Percentiles rank a stretch among this genome's conserved stretches.
Conservation (phyloP, 345 rosid species). For the Bretschneidera sinensis region DNA sequence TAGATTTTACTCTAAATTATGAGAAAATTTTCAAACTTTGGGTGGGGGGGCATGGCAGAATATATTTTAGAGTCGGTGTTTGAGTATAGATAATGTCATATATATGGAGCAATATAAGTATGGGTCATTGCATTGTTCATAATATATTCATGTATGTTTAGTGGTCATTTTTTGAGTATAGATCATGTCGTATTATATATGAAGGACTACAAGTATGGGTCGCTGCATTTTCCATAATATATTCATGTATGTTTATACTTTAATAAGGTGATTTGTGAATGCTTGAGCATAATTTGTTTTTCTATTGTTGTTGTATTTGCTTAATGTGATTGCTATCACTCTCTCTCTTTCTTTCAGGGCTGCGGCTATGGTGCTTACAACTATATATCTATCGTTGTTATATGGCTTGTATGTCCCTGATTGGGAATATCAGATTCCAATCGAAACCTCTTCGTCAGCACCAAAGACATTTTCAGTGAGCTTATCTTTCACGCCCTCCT, state of each 20-base stretch:
- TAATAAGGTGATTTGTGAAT: not conserved
- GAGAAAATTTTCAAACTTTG: too few species aligned
- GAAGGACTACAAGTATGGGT: not conserved
- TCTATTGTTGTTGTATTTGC: conserved; percentile 1
- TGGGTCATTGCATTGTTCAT: too few species aligned
- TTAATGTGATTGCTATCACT: not conserved
- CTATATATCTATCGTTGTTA: conserved; percentile 40
- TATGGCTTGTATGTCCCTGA: conserved; percentile 74
- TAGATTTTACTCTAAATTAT: too few species aligned
- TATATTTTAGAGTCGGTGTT: too few species aligned
- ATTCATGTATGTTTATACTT: not conserved
- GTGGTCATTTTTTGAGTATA: not conserved
- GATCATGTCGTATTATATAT: not conserved
- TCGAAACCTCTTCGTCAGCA: conserved; percentile 36
- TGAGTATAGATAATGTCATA: too few species aligned
- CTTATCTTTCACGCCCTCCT: conserved; percentile 3
- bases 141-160: too few species aligned
- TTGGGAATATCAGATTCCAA: conserved; percentile 68
- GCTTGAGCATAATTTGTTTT: not conserved
- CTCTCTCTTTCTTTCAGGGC: conserved; percentile 39
- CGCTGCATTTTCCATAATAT: too few species aligned
- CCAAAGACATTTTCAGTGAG: conserved; percentile 44
- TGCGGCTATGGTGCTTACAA: conserved; percentile 42
- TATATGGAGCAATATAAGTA: too few species aligned
- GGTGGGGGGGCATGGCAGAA: too few species aligned